Percentiles rank a stretch among this genome's conserved stretches.
These are phyloP conservation scores for Tetracladium setigerum DNA, from an alignment of 495 filamentous ascomycete species.

Conservation along the genomic window DNA sequence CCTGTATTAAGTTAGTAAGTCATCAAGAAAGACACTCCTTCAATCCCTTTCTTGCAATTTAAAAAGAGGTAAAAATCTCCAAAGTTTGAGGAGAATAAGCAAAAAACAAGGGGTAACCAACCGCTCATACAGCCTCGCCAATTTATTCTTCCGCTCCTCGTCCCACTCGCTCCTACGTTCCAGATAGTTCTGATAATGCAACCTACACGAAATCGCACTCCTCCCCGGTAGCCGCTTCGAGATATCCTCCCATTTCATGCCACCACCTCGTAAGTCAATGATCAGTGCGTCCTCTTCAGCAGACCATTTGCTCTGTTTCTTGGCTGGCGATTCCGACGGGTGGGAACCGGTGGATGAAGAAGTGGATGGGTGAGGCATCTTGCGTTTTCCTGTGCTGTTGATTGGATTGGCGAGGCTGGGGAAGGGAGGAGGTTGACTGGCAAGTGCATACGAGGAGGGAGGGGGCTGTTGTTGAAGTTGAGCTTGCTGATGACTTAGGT, in stretches of 20 bases:
- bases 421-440: background rate
- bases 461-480: slow-evolving; percentile 19
- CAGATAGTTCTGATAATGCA: slow-evolving; percentile 93
- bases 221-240: slow-evolving; percentile 81
- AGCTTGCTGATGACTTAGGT: slow-evolving; percentile 15
- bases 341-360: slow-evolving; percentile 22
- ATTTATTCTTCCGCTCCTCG: slow-evolving; percentile 94
- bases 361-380: slow-evolving; percentile 11
- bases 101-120: slow-evolving; percentile 36
- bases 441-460: slow-evolving; percentile 13
- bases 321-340: slow-evolving; percentile 69
- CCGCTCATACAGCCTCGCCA: slow-evolving; percentile 93
- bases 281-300: slow-evolving; percentile 83
- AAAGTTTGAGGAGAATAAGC: background rate
- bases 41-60: background rate
- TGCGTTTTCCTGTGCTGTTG: slow-evolving; percentile 16
- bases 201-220: slow-evolving; percentile 84
- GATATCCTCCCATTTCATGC: slow-evolving; percentile 99
- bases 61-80: background rate
- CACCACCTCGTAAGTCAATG: slow-evolving; percentile 77
- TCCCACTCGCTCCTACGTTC: slow-evolving; percentile 86
- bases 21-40: background rate
- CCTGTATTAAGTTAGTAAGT: slow-evolving; percentile 37
- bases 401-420: background rate
- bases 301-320: slow-evolving; percentile 96